Percentiles rank a stretch among this genome's conserved stretches.
These are phyloP conservation scores for Aspergillus puulaauensis DNA, from an alignment of 2,329 filamentous ascomycete species.

Conservation along the genomic window DNA sequence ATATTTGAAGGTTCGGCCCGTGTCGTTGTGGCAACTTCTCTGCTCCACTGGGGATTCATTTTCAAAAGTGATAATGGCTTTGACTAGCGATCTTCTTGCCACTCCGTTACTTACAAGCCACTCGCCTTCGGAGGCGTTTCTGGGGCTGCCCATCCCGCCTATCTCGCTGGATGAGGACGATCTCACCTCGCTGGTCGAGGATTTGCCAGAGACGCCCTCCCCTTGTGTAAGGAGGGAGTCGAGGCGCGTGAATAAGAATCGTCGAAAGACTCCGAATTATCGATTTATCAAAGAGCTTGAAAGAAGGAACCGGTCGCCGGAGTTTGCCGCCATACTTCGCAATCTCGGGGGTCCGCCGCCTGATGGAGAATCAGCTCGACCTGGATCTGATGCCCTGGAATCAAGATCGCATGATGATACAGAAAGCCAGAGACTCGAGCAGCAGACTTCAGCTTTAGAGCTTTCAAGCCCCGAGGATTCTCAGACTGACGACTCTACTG, in stretches of 20 bases:
- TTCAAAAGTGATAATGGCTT: not conserved
- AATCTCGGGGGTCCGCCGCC: not conserved
- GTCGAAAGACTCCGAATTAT: not conserved
- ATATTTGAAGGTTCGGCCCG: not conserved
- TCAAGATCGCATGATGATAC: not conserved
- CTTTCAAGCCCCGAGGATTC: not conserved
- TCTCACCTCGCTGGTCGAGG: too few relatives aligned
- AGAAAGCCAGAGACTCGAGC: not conserved
- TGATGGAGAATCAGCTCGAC: not conserved
- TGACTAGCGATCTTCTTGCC: not conserved
- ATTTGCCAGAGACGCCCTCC: not conserved
- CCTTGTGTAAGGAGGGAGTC: not conserved
- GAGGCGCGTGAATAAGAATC: not conserved
- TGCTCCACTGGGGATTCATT: not conserved
- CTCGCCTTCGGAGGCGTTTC: not conserved
- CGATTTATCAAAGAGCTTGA: not conserved
- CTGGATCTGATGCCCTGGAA: not conserved
- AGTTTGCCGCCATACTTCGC: not conserved
- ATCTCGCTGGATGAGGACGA: not conserved
- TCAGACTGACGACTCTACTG: too few relatives aligned
- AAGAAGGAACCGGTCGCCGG: not conserved
- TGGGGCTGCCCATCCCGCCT: not conserved
- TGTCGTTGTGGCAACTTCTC: not conserved
- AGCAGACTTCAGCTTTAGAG: not conserved
- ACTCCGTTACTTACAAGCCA: not conserved